These are phyloP conservation scores for Trametes polyzona DNA, from an alignment of 1,284 basidiomycete species.

Conservation along the genomic window DNA sequence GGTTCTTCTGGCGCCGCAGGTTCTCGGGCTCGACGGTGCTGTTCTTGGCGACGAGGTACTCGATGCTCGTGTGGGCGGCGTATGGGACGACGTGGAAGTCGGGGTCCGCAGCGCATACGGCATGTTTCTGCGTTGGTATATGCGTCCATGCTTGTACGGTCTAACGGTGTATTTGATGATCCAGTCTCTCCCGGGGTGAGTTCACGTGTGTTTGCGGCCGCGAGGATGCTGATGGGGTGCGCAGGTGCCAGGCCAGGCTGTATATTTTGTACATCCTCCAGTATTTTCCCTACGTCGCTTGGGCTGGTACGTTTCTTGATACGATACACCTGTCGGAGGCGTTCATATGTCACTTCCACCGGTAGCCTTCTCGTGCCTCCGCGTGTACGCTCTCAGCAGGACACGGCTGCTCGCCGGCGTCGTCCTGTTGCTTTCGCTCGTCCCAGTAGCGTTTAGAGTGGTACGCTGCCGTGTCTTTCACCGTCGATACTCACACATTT, in stretches of 20 bases:
- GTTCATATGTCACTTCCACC: too few relatives aligned
- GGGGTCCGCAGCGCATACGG: neutral
- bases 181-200: neutral
- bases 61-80: neutral
- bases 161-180: too few relatives aligned
- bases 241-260: neutral
- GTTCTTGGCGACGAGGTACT: slow-evolving; percentile 1
- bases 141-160: too few relatives aligned
- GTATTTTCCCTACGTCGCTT: neutral
- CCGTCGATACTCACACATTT: too few relatives aligned
- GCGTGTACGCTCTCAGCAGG: neutral
- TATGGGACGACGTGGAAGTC: neutral
- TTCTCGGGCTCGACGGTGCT: neutral
- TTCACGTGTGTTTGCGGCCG: neutral
- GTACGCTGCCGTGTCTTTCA: too few relatives aligned
- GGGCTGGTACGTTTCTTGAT: too few relatives aligned
- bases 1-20: neutral
- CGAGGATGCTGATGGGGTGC: neutral
- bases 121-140: too few relatives aligned
- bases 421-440: neutral
- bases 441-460: neutral
- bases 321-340: too few relatives aligned
- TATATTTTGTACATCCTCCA: neutral
- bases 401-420: neutral
- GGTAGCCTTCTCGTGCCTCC: neutral